Evolutionary conservation across 1,139 yeast species (phyloP).

Genomic region (Wickerhamiella pararugosa): DNA sequence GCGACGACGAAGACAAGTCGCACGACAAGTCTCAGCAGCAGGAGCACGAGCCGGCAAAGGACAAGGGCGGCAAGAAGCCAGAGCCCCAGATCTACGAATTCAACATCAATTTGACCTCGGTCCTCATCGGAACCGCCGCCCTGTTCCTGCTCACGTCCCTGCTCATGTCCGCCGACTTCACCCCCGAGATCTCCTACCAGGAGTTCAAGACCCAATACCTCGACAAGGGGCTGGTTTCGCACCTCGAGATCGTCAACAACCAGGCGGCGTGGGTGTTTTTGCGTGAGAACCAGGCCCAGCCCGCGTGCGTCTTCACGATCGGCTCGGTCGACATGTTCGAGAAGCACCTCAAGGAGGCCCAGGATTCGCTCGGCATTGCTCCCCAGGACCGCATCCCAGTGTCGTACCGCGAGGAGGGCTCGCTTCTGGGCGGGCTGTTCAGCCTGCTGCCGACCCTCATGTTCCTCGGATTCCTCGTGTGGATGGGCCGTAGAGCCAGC

Average conservation of each 20-base stretch:
- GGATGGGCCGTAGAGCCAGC: conserved; percentile 43
- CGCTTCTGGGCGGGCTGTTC: conserved; percentile 43
- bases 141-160: conserved; percentile 17
- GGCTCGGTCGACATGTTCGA: conserved; percentile 88
- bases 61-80: conserved; percentile 6
- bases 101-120: conserved; percentile 20
- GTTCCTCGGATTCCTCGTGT: conserved; percentile 74
- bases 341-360: conserved; percentile 60
- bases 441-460: conserved; percentile 70
- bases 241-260: conserved; percentile 61
- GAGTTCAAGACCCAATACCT: conserved; percentile 74
- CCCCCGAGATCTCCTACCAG: conserved; percentile 57
- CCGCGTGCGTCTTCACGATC: conserved; percentile 45
- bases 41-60: no score
- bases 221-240: conserved; percentile 70
- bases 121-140: conserved; percentile 15
- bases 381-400: conserved; percentile 66
- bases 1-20: no score
- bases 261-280: conserved; percentile 43
- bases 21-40: no score
- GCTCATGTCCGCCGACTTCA: conserved; percentile 21
- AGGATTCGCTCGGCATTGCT: conserved; percentile 54
- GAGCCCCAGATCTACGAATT: conserved; percentile 17
- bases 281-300: conserved; percentile 14
- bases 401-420: conserved; percentile 46